phyloP scores from a whole-genome alignment of 164 flowering plant genomes.

The Houttuynia cordata region DNA sequence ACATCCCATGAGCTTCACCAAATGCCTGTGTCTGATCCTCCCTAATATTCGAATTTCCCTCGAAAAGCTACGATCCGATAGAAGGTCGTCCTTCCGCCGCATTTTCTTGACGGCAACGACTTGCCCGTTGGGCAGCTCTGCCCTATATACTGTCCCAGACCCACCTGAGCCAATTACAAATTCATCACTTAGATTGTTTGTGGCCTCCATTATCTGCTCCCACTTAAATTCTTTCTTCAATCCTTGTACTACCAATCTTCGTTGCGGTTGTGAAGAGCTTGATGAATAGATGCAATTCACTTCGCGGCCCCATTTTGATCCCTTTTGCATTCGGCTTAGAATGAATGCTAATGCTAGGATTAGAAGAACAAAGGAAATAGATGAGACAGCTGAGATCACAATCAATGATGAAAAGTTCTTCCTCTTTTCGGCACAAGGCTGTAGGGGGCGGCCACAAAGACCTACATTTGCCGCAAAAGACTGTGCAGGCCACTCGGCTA shows the following conservation, averaged over 20 bases:
- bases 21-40: constrained; percentile 84
- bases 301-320: constrained; percentile 18
- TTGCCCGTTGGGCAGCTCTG: constrained; percentile 53
- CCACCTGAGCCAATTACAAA: constrained; percentile 87
- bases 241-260: constrained; percentile 34
- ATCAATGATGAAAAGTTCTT: constrained; percentile 27
- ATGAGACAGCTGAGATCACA: constrained; percentile 39
- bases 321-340: constrained; percentile 25
- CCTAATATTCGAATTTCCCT: constrained; percentile 86
- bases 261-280: constrained; percentile 47
- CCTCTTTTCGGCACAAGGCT: constrained; percentile 20
- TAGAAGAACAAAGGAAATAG: constrained; percentile 31
- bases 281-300: constrained; percentile 41
- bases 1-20: constrained; percentile 74
- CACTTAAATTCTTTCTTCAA: constrained; percentile 51
- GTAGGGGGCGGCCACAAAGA: constrained; percentile 74
- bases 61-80: constrained; percentile 57
- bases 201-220: constrained; percentile 86
- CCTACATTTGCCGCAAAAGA: constrained; percentile 50
- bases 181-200: constrained; percentile 63
- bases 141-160: constrained; percentile 75
- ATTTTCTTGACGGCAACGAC: constrained; percentile 88
- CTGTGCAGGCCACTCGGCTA: constrained; percentile 65
- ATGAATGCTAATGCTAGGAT: constrained; percentile 30
- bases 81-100: constrained; percentile 44